Conservation (phyloP, 129 eudicot genomes). For the Escallonia rubra region DNA sequence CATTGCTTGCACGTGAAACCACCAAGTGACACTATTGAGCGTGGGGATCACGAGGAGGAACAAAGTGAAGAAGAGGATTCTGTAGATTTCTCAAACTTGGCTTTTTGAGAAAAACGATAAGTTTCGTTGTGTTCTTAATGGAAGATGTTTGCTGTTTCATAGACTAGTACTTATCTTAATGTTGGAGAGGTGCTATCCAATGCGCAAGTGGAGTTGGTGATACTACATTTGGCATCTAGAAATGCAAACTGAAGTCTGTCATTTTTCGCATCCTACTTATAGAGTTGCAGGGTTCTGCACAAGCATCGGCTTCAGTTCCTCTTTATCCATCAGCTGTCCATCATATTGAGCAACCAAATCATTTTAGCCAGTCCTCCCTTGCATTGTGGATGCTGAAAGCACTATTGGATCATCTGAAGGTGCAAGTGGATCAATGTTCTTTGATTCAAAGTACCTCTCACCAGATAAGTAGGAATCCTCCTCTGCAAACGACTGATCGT, state of each 20-base stretch:
- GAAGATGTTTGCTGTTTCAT: too few relatives aligned
- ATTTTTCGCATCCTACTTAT: too few relatives aligned
- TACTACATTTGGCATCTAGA: too few relatives aligned
- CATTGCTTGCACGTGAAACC: constrained; percentile 27
- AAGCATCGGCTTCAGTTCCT: constrained; percentile 65
- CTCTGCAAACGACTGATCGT: constrained; percentile 86
- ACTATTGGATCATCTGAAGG: constrained; percentile 53
- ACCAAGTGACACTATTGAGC: constrained; percentile 24
- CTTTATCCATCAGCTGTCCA: constrained; percentile 81
- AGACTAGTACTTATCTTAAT: too few relatives aligned
- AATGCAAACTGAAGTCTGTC: too few relatives aligned
- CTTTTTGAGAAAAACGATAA: too few relatives aligned
- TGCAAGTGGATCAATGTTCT: constrained; percentile 39
- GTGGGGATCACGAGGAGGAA: neutral
- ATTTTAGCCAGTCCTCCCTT: constrained; percentile 36
- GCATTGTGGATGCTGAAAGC: constrained; percentile 41
- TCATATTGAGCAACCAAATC: constrained; percentile 59
- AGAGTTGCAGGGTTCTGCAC: constrained; percentile 56
- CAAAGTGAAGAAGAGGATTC: constrained; percentile 21
- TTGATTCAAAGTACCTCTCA: constrained; percentile 58
- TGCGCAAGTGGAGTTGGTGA: too few relatives aligned
- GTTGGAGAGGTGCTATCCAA: too few relatives aligned
- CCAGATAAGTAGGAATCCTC: constrained; percentile 86
- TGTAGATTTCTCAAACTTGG: neutral
- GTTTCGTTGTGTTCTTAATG: too few relatives aligned